Percentiles rank a stretch among this genome's conserved stretches.
These are phyloP conservation scores for Aegle marmelos DNA, from an alignment of 345 rosid genomes.

Conservation along the genomic window DNA sequence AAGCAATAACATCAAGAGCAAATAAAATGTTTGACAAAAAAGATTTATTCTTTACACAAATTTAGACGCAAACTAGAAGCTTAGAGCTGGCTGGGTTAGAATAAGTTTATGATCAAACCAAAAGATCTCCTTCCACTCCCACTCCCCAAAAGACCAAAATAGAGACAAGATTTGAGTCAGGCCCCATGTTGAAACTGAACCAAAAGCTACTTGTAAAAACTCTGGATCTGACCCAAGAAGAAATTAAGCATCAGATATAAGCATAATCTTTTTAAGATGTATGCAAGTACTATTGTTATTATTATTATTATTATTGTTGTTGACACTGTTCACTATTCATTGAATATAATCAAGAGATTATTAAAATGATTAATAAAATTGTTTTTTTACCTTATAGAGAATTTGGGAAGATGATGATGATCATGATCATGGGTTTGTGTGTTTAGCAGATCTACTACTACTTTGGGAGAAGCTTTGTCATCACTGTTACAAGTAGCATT, in stretches of 20 bases:
- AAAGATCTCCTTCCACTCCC: background rate
- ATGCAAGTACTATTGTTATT: no score
- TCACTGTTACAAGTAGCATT: slow-evolving; percentile 24
- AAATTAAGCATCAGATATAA: slow-evolving; percentile 10
- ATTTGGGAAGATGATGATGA: slow-evolving; percentile 42
- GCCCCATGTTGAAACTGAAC: slow-evolving; percentile 35
- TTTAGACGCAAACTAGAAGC: background rate
- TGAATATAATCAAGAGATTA: slow-evolving; percentile 2
- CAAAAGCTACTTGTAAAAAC: slow-evolving; percentile 21
- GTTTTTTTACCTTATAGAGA: slow-evolving; percentile 75
- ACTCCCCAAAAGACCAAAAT: slow-evolving; percentile 13
- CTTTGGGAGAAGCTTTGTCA: slow-evolving; percentile 36
- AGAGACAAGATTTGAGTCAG: slow-evolving; percentile 29
- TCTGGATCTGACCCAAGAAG: slow-evolving; percentile 57
- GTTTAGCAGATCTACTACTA: slow-evolving; percentile 42
- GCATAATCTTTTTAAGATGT: no score
- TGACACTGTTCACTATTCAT: slow-evolving; percentile 15
- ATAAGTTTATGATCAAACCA: slow-evolving; percentile 18
- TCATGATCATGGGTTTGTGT: slow-evolving; percentile 2
- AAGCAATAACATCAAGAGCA: slow-evolving; percentile 17
- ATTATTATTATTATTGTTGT: no score
- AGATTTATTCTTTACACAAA: background rate
- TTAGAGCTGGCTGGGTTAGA: background rate
- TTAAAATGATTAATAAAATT: background rate
- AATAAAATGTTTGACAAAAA: slow-evolving; percentile 4